Evolutionary conservation across 2,329 filamentous ascomycete species (phyloP).

Genomic region (Dactylellina haptotyla): DNA sequence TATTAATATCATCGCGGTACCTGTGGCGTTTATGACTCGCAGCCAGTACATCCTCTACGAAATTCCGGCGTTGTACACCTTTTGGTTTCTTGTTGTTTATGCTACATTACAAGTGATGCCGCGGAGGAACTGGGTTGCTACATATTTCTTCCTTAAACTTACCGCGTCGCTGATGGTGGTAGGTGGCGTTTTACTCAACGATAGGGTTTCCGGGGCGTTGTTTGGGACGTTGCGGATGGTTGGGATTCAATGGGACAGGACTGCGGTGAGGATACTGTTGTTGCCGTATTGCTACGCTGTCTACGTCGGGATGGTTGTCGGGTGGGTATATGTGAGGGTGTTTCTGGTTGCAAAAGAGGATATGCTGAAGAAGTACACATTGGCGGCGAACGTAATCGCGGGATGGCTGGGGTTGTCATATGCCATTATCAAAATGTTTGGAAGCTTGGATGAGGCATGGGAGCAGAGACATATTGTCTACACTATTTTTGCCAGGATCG

Average conservation of each 20-base stretch:
- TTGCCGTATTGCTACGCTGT: conserved; percentile 68
- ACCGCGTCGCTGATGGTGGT: conserved; percentile 63
- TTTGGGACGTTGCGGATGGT: conserved; percentile 61
- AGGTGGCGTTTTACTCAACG: conserved; percentile 60
- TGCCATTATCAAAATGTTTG: not conserved
- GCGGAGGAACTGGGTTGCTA: conserved; percentile 63
- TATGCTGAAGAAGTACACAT: not conserved
- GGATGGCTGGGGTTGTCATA: not conserved
- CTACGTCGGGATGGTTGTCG: conserved; percentile 69
- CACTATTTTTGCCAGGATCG: conserved; percentile 17
- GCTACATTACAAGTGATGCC: conserved; percentile 64
- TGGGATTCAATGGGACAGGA: conserved; percentile 65
- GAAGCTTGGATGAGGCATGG: not conserved
- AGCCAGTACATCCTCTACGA: conserved; percentile 70
- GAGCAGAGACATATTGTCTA: conserved; percentile 14
- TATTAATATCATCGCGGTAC: conserved; percentile 68
- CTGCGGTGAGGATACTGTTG: conserved; percentile 66
- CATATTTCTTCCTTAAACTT: conserved; percentile 65
- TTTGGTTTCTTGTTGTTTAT: conserved; percentile 72
- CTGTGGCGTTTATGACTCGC: conserved; percentile 68
- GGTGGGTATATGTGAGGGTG: conserved; percentile 18
- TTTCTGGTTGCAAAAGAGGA: not conserved
- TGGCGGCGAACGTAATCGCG: not conserved
- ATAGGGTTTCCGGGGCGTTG: conserved; percentile 64
- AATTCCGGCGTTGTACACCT: conserved; percentile 69